Base-by-base conservation (phyloP, 2,329 filamentous ascomycete genomes). In the Coniochaeta sp. region DNA sequence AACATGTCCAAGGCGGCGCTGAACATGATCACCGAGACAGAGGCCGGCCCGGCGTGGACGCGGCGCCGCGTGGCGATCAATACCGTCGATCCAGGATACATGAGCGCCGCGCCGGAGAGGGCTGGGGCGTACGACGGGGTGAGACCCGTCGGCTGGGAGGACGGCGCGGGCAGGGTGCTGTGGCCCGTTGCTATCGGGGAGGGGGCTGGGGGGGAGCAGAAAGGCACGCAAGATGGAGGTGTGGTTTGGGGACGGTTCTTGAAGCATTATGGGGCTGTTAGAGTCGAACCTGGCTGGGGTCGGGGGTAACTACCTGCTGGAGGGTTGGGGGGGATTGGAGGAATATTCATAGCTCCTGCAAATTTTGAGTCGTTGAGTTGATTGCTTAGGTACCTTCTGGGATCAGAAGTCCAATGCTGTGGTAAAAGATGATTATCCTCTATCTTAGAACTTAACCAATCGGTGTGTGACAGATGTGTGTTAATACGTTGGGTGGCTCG, bases 1-100 rank as follows among this genome's bases (percentile, higher is more conserved):
- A 74, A 75, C 62, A 75, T 74, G 70, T 72, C 71, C 22, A 76
- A 76, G 56, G 73, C 74, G 7, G 72, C 70, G 1, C 68, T 76
- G 16, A 74, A 74, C 63, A 75, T 76, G 73, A 72, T 75, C 52
- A 75, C 74, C 0, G 71, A 75, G 61, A 74, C 73, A 0, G 72
- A 76, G 57, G 70, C 71, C 5, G 61, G 60, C 0, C 42, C 56
- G 6, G 65, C 69, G 1, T 76, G 73, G 74, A 57, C 63, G 22
- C 62, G 58, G 1, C 62, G 66, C 10, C 47, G 64, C 14, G 68
- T 74, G 22, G 72, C 70, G 3, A 74, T 75, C 65, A 75, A 75
- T 60, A 71, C 70, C 0, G 71, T 75, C 8, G 73, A 74, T 58
- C 72, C 72, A 2, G 73, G 72, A 0, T 75, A 72, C 59, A 71